phyloP scores from a whole-genome alignment of 495 filamentous ascomycete genomes.

The Hapsidospora chrysogenum region DNA sequence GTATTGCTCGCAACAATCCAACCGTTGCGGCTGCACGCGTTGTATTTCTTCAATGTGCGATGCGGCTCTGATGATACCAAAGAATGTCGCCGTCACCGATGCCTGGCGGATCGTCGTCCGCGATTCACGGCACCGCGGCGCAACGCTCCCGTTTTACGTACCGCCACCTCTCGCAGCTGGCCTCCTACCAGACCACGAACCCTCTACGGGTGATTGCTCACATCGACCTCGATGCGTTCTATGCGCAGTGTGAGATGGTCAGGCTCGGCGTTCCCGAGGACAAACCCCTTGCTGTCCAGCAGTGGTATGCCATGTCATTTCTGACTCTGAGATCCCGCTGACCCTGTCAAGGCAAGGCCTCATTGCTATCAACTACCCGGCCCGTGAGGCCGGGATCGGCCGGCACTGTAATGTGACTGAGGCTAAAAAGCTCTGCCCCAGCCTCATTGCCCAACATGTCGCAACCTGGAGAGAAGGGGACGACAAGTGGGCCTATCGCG shows the following conservation, averaged over 20 bases:
- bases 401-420: slow-evolving; percentile 60
- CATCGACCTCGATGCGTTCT: slow-evolving; percentile 94
- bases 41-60: too few relatives aligned
- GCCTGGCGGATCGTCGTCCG: neutral
- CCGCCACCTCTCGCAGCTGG: slow-evolving; percentile 61
- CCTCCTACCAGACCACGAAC: slow-evolving; percentile 48
- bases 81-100: neutral
- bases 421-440: slow-evolving; percentile 77
- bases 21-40: too few relatives aligned
- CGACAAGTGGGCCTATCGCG: slow-evolving; percentile 74
- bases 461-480: slow-evolving; percentile 91
- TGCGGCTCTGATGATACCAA: neutral
- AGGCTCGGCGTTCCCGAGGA: slow-evolving; percentile 58
- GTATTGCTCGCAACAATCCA: too few relatives aligned
- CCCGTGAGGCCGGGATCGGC: slow-evolving; percentile 60
- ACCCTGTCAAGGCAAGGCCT: slow-evolving; percentile 41
- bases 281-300: slow-evolving; percentile 80
- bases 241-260: slow-evolving; percentile 91
- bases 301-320: slow-evolving; percentile 33
- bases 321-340: neutral
- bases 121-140: neutral
- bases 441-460: slow-evolving; percentile 76
- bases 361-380: slow-evolving; percentile 93
- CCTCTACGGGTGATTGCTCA: slow-evolving; percentile 82
- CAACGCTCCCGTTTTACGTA: slow-evolving; percentile 62